Conservation (phyloP, 768 basidiomycete species). For the Pulveroboletus ravenelii region DNA sequence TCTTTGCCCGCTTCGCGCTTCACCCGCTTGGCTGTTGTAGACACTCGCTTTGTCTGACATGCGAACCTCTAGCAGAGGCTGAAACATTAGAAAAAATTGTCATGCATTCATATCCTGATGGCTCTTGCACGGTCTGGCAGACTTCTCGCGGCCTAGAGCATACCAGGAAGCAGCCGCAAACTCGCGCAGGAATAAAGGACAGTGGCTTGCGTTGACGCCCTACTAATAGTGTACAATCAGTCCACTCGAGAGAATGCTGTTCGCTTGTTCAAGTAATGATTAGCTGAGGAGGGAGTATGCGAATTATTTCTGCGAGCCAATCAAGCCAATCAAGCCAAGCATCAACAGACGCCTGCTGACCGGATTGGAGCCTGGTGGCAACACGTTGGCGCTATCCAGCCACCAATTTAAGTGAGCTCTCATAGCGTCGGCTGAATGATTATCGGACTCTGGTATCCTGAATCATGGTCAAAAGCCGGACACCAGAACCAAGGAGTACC, state of each 20-base stretch:
- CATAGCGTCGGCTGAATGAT: constrained; percentile 39
- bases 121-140: too few species aligned
- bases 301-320: constrained; percentile 28
- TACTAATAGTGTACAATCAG: constrained; percentile 9
- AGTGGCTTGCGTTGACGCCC: constrained; percentile 10
- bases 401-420: constrained; percentile 57
- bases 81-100: too few species aligned
- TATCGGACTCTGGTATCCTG: constrained; percentile 32
- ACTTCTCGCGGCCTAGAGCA: too few species aligned
- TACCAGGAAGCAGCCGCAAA: neutral
- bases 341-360: constrained; percentile 50
- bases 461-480: constrained; percentile 24
- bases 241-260: constrained; percentile 1
- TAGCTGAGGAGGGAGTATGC: neutral
- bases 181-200: neutral
- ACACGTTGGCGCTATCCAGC: constrained; percentile 46
- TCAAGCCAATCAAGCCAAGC: constrained; percentile 36
- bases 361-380: constrained; percentile 33
- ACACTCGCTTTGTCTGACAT: neutral
- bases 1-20: too few species aligned
- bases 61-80: neutral
- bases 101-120: neutral
- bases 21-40: too few species aligned
- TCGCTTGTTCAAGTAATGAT: neutral
- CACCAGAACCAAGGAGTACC: neutral